Percentiles rank a stretch among this genome's conserved stretches.
Conservation (phyloP, 331 rosid species). For the Saraca asoca region DNA sequence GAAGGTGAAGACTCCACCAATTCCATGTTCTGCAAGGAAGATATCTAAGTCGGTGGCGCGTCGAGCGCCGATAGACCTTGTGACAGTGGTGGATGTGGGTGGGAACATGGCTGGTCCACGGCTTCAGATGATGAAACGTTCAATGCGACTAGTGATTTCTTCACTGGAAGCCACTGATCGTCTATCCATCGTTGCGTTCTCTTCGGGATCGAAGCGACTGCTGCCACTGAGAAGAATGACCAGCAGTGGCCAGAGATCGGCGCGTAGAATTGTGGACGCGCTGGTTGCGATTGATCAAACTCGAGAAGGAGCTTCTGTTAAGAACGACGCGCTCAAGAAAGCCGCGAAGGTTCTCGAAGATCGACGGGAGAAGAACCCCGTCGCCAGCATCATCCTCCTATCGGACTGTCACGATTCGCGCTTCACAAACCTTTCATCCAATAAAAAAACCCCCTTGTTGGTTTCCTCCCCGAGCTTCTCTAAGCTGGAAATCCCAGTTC, state of each 20-base stretch:
- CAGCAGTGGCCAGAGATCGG: constrained; percentile 64
- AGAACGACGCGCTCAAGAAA: constrained; percentile 77
- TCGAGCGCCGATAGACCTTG: constrained; percentile 75
- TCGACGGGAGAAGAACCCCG: constrained; percentile 78
- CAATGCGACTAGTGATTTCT: constrained; percentile 65
- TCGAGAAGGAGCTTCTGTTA: constrained; percentile 40
- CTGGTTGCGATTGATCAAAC: constrained; percentile 60
- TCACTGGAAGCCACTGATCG: constrained; percentile 71
- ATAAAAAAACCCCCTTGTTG: neutral
- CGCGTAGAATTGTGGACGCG: constrained; percentile 76
- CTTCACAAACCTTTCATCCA: neutral
- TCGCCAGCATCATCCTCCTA: constrained; percentile 61
- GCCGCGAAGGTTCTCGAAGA: constrained; percentile 88
- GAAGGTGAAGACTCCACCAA: constrained; percentile 60
- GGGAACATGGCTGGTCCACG: constrained; percentile 45
- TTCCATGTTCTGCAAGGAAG: neutral
- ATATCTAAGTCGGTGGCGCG: constrained; percentile 18
- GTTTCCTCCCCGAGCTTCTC: constrained; percentile 61
- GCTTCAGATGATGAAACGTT: constrained; percentile 68
- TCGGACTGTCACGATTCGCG: constrained; percentile 47
- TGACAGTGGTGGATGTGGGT: constrained; percentile 73
- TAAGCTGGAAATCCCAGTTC: constrained; percentile 63
- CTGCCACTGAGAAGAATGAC: constrained; percentile 72
- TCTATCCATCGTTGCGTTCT: constrained; percentile 81
- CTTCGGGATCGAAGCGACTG: constrained; percentile 77